These are phyloP conservation scores for Mucor velutinosus DNA, from an alignment of 371 early-diverging fungal species.

Conservation along the genomic window DNA sequence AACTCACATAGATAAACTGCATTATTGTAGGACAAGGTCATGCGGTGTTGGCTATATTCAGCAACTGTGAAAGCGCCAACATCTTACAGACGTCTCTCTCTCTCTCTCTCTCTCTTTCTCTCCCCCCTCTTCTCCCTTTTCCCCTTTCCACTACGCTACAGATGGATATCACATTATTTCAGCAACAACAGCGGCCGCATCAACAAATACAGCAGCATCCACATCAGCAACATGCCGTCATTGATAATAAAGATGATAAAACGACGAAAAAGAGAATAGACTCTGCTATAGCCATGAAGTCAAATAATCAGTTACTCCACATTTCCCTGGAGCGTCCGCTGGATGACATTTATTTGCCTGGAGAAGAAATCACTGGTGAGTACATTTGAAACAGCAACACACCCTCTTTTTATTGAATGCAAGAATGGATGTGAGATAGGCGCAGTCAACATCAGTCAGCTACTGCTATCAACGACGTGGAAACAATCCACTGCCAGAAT, in stretches of 20 bases:
- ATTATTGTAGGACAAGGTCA: constrained; percentile 1
- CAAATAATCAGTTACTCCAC: background rate
- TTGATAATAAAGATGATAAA: background rate
- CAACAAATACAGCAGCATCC: background rate
- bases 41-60: background rate
- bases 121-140: background rate
- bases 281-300: background rate
- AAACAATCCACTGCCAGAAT: constrained; percentile 2
- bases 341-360: constrained; percentile 21
- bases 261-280: background rate
- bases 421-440: background rate
- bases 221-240: constrained; percentile 6
- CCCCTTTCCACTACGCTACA: background rate
- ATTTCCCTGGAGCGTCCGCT: constrained; percentile 16
- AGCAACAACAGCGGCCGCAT: background rate
- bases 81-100: background rate
- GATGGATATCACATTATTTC: background rate
- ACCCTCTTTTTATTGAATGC: background rate
- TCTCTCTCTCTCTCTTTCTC: background rate
- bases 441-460: background rate
- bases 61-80: constrained; percentile 2
- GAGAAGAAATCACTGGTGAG: constrained; percentile 22
- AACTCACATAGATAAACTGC: background rate
- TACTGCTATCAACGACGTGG: background rate
- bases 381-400: background rate